Percentiles rank a stretch among this genome's conserved stretches.
Evolutionary conservation across 2,329 filamentous ascomycete genomes (phyloP).

Genomic region (Ophiostoma montium): DNA sequence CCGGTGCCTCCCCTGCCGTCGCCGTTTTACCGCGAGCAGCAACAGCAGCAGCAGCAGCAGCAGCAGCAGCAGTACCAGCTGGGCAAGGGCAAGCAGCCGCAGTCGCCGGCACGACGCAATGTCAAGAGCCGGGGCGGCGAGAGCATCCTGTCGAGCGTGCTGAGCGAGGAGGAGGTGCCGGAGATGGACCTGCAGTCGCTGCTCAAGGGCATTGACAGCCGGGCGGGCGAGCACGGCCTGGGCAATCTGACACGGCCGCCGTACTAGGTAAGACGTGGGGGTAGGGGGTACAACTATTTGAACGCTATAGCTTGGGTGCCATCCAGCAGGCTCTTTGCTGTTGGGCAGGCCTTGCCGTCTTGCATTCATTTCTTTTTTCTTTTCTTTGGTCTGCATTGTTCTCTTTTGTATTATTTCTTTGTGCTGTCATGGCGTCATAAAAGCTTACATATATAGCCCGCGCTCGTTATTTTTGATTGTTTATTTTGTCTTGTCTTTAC

Average conservation of each 20-base stretch:
- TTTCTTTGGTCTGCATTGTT: too few relatives aligned
- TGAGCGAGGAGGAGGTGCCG: constrained; percentile 23
- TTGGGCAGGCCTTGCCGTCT: too few relatives aligned
- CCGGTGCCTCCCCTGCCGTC: constrained; percentile 41
- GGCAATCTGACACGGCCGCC: constrained; percentile 34
- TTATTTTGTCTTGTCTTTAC: too few relatives aligned
- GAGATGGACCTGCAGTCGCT: constrained; percentile 34
- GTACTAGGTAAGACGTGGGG: constrained; percentile 22
- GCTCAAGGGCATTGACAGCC: constrained; percentile 36
- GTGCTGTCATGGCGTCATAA: too few relatives aligned
- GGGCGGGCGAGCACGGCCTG: constrained; percentile 29
- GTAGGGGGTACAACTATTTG: not conserved
- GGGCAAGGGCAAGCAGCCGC: not conserved
- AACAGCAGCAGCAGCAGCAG: constrained; percentile 13
- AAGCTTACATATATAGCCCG: too few relatives aligned
- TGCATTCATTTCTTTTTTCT: too few relatives aligned
- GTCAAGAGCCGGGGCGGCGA: constrained; percentile 31
- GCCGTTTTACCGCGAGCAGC: constrained; percentile 13
- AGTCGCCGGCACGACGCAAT: constrained; percentile 20
- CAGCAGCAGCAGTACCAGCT: constrained; percentile 7
- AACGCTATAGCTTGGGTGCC: too few relatives aligned
- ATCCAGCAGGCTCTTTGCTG: too few relatives aligned
- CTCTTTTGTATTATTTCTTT: too few relatives aligned
- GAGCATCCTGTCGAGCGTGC: constrained; percentile 15
- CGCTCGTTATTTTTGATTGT: too few relatives aligned